Percentiles rank a stretch among this genome's conserved stretches.
These are phyloP conservation scores for Carex parvula DNA, from an alignment of 176 grass and related monocot species.

Conservation along the genomic window DNA sequence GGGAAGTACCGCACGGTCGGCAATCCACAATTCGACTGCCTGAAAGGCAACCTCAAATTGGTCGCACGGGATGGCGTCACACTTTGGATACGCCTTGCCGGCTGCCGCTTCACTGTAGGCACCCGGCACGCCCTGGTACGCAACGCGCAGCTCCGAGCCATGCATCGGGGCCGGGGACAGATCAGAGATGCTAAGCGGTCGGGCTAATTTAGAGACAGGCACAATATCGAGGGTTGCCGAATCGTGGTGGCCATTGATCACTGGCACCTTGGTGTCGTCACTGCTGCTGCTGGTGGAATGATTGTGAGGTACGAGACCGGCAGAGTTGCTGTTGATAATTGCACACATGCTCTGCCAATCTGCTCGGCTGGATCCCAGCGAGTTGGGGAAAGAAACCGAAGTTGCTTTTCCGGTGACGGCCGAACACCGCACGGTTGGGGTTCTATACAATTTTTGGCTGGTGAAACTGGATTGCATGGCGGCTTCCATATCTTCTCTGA, in stretches of 20 bases:
- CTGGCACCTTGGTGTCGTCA: slow-evolving; percentile 19
- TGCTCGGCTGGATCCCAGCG: slow-evolving; percentile 28
- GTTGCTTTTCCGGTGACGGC: slow-evolving; percentile 24
- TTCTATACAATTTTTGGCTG: slow-evolving; percentile 31
- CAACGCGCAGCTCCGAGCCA: slow-evolving; percentile 76
- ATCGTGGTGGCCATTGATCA: slow-evolving; percentile 25
- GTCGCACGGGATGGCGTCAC: slow-evolving; percentile 91
- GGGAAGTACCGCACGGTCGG: slow-evolving; percentile 88
- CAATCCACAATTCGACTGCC: slow-evolving; percentile 88
- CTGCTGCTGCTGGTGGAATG: not conserved
- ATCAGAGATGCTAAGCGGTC: slow-evolving; percentile 60
- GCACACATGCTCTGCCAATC: slow-evolving; percentile 91
- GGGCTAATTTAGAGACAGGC: slow-evolving; percentile 38
- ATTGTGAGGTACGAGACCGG: not conserved
- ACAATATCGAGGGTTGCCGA: slow-evolving; percentile 22
- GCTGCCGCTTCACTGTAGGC: slow-evolving; percentile 96
- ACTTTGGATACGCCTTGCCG: slow-evolving; percentile 72
- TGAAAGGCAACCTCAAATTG: slow-evolving; percentile 98
- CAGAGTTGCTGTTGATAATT: slow-evolving; percentile 75
- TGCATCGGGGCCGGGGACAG: slow-evolving; percentile 85
- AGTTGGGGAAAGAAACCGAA: slow-evolving; percentile 46
- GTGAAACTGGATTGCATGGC: slow-evolving; percentile 29
- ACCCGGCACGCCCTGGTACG: slow-evolving; percentile 86
- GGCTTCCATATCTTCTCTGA: slow-evolving; percentile 15
- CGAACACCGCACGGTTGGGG: slow-evolving; percentile 11